A percentile compares a stretch with the other conserved stretches of the same genome.
Conservation (phyloP, 257 asterid species). For the Haberlea rhodopensis region DNA sequence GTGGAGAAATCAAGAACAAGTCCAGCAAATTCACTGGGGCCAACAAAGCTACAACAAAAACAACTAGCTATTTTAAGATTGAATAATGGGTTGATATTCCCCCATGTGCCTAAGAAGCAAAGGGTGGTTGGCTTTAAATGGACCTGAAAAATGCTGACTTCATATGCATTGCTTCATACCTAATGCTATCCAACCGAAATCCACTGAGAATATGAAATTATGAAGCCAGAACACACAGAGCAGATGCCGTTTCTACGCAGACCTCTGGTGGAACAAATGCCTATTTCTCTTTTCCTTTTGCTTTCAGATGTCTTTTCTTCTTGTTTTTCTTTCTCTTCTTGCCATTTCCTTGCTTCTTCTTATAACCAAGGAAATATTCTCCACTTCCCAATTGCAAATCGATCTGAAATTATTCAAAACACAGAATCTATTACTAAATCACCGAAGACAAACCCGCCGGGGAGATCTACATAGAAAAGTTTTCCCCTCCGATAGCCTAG, state of each 20-base stretch:
- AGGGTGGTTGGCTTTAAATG: background rate
- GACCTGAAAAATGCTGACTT: background rate
- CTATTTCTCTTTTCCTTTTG: slow-evolving; percentile 70
- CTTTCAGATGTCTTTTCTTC: slow-evolving; percentile 67
- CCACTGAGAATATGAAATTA: background rate
- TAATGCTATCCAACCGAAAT: slow-evolving; percentile 12
- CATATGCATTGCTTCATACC: background rate
- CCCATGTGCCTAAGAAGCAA: too few species aligned
- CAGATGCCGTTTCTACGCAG: slow-evolving; percentile 21
- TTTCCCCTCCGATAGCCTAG: too few species aligned
- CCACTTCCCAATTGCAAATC: slow-evolving; percentile 85
- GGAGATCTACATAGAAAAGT: background rate
- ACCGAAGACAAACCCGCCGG: background rate
- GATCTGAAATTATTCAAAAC: slow-evolving; percentile 41
- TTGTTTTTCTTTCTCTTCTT: slow-evolving; percentile 87
- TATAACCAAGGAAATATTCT: slow-evolving; percentile 74
- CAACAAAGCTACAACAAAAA: too few species aligned
- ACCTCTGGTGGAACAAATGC: slow-evolving; percentile 93
- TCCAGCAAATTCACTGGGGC: background rate
- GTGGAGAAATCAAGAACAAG: background rate
- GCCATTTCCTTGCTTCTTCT: slow-evolving; percentile 80
- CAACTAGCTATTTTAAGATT: background rate
- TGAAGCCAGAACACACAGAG: background rate
- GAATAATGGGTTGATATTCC: too few species aligned
- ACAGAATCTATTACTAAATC: slow-evolving; percentile 5